Evolutionary conservation across 2,329 filamentous ascomycete species (phyloP).

Genomic region (Septoria petroselini): DNA sequence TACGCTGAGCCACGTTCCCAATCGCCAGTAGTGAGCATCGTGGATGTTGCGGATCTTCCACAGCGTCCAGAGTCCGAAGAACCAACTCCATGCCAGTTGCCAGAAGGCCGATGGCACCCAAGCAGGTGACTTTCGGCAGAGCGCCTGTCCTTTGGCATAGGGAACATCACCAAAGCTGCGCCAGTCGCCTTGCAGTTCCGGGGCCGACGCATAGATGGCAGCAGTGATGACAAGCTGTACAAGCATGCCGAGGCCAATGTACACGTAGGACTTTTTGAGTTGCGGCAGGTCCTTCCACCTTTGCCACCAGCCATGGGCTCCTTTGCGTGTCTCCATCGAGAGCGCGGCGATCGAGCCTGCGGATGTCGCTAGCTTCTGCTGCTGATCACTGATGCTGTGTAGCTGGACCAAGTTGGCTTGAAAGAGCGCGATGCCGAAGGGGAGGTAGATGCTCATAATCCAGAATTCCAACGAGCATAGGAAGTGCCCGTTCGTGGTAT

Average conservation of each 20-base stretch:
- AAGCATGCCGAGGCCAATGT: conserved; percentile 55
- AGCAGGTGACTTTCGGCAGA: conserved; percentile 50
- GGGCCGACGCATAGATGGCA: conserved; percentile 24
- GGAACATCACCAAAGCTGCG: conserved; percentile 25
- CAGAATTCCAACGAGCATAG: conserved; percentile 60
- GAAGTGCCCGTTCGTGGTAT: conserved; percentile 38
- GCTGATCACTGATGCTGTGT: conserved; percentile 38
- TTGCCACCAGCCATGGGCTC: conserved; percentile 32
- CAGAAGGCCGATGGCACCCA: conserved; percentile 61
- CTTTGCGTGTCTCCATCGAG: not conserved
- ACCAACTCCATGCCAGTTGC: conserved; percentile 63
- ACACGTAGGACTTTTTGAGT: conserved; percentile 49
- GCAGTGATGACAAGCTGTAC: conserved; percentile 39
- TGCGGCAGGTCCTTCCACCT: conserved; percentile 41
- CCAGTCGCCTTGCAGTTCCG: conserved; percentile 30
- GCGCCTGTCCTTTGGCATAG: conserved; percentile 27
- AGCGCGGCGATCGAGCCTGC: conserved; percentile 9
- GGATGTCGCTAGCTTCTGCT: conserved; percentile 22
- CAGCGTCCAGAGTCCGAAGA: conserved; percentile 60
- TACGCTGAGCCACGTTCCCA: conserved; percentile 57
- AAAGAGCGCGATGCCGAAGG: conserved; percentile 63
- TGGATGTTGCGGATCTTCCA: conserved; percentile 60
- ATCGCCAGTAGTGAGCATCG: conserved; percentile 65
- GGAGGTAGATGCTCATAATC: conserved; percentile 65
- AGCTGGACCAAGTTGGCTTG: conserved; percentile 63